Conservation (phyloP, 2,329 filamentous ascomycete genomes). For the Kalaharituber pfeilii region DNA sequence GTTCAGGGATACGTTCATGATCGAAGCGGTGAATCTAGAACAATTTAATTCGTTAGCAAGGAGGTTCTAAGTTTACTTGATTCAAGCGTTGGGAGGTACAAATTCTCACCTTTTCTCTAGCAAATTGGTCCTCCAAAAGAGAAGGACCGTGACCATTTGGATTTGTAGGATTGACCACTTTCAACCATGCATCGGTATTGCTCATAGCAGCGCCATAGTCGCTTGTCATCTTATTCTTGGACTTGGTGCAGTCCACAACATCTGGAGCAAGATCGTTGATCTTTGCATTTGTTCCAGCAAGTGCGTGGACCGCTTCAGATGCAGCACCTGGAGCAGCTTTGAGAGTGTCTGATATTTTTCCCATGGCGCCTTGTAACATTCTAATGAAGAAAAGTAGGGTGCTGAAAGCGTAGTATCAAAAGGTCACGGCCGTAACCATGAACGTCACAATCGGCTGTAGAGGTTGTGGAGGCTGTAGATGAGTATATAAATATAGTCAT, state of each 20-base stretch:
- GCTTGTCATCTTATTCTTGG: conserved; percentile 45
- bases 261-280: conserved; percentile 41
- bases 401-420: no score
- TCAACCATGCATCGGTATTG: conserved; percentile 64
- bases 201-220: conserved; percentile 60
- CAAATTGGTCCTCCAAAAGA: conserved; percentile 55
- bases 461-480: no score
- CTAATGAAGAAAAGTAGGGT: no score
- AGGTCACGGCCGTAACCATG: no score
- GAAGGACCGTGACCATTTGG: conserved; percentile 41
- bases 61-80: not conserved
- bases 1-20: conserved; percentile 51
- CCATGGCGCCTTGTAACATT: not conserved
- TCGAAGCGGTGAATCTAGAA: conserved; percentile 38
- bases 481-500: no score
- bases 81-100: not conserved
- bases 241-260: conserved; percentile 41
- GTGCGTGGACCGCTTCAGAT: conserved; percentile 15
- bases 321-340: conserved; percentile 4
- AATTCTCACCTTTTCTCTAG: conserved; percentile 48
- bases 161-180: conserved; percentile 39
- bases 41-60: conserved; percentile 1
- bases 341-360: not conserved
- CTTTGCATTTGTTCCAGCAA: conserved; percentile 34
- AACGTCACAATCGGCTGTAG: no score